Evolutionary conservation across 106 monocot genomes (phyloP).

Genomic region (Xerophyta viscosa): DNA sequence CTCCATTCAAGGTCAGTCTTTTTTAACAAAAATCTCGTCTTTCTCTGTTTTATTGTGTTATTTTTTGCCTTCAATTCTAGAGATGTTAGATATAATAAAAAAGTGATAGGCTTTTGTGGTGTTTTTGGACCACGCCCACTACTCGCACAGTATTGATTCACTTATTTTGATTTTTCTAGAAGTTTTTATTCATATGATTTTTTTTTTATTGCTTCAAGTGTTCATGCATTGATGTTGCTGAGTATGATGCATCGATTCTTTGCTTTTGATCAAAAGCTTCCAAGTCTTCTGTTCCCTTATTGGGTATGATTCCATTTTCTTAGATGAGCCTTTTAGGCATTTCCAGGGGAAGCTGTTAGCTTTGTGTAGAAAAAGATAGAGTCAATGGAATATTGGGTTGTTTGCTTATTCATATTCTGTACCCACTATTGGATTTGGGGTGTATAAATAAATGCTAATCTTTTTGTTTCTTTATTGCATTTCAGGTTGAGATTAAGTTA

Average conservation of each 20-base stretch:
- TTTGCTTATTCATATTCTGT: background rate
- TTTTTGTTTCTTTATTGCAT: background rate
- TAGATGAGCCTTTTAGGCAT: no score
- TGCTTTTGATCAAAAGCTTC: constrained; percentile 1
- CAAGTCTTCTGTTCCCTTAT: background rate
- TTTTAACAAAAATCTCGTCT: background rate
- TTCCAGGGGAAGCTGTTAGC: background rate
- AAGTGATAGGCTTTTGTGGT: background rate
- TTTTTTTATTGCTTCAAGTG: background rate
- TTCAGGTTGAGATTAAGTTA: background rate
- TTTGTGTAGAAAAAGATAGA: background rate
- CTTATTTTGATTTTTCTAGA: background rate
- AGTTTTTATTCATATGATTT: background rate
- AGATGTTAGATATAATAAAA: background rate
- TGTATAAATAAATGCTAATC: background rate
- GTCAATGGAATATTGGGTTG: background rate
- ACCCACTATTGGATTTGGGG: no score
- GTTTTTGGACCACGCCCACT: background rate
- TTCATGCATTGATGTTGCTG: background rate
- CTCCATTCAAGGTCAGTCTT: background rate
- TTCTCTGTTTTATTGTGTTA: background rate
- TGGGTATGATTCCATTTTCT: background rate
- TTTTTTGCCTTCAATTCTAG: background rate
- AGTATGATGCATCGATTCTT: background rate
- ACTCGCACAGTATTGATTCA: background rate